Conservation (phyloP, 768 basidiomycete genomes). For the Suillus cothurnatus region DNA sequence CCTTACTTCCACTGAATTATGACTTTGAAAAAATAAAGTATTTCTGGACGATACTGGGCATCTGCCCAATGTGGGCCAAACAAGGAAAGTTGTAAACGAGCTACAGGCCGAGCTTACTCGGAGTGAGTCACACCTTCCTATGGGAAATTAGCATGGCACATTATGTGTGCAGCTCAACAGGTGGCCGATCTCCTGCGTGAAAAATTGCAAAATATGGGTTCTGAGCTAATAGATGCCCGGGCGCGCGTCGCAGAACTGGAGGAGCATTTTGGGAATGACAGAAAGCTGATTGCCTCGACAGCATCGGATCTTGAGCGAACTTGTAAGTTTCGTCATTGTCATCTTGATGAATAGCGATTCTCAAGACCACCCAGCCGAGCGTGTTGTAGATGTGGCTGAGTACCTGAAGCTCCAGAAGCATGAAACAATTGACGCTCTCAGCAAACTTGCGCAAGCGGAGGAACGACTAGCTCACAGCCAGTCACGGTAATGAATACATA, state of each 20-base stretch:
- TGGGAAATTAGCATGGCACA: slow-evolving; percentile 4
- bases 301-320: slow-evolving; percentile 27
- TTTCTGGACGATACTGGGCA: slow-evolving; percentile 30
- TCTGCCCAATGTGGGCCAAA: slow-evolving; percentile 27
- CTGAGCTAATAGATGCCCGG: slow-evolving; percentile 46
- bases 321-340: slow-evolving; percentile 16
- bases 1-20: background rate
- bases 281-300: slow-evolving; percentile 22
- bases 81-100: slow-evolving; percentile 33
- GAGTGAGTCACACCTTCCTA: slow-evolving; percentile 26
- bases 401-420: slow-evolving; percentile 31
- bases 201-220: slow-evolving; percentile 43
- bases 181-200: slow-evolving; percentile 52
- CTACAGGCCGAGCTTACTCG: slow-evolving; percentile 38
- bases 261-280: slow-evolving; percentile 22
- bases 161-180: slow-evolving; percentile 43
- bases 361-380: slow-evolving; percentile 20
- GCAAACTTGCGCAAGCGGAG: slow-evolving; percentile 28
- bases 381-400: slow-evolving; percentile 23
- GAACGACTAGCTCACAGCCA: slow-evolving; percentile 26
- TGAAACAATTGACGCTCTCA: slow-evolving; percentile 27
- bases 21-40: slow-evolving; percentile 29
- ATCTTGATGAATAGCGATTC: slow-evolving; percentile 18
- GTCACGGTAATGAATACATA: slow-evolving; percentile 19
- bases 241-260: slow-evolving; percentile 42